These are phyloP conservation scores for Hericium rajendrae DNA, from an alignment of 768 basidiomycete genomes.

Conservation along the genomic window DNA sequence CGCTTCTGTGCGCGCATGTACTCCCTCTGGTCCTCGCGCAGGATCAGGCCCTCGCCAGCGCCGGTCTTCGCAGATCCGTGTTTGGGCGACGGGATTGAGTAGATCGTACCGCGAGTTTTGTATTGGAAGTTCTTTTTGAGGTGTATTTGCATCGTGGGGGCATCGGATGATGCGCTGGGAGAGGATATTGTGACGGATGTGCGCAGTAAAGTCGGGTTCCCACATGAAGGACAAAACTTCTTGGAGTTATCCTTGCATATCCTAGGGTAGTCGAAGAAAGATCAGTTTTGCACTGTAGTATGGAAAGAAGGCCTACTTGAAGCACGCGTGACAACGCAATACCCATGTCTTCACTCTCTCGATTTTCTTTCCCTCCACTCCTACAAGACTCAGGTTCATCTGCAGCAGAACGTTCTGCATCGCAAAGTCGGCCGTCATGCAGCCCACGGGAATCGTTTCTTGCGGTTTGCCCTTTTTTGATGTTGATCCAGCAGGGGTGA, in stretches of 20 bases:
- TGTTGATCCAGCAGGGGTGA: slow-evolving; percentile 51
- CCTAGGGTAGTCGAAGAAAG: slow-evolving; percentile 31
- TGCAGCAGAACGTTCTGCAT: slow-evolving; percentile 97
- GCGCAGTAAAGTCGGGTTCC: slow-evolving; percentile 83
- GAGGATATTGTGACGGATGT: slow-evolving; percentile 82
- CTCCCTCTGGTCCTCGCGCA: slow-evolving; percentile 88
- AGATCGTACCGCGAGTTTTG: slow-evolving; percentile 82
- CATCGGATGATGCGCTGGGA: slow-evolving; percentile 46
- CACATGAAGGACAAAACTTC: slow-evolving; percentile 97
- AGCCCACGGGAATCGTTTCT: slow-evolving; percentile 58
- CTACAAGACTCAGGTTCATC: slow-evolving; percentile 85
- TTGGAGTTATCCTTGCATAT: slow-evolving; percentile 92
- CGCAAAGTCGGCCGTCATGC: slow-evolving; percentile 98
- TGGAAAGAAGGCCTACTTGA: slow-evolving; percentile 68
- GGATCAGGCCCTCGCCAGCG: slow-evolving; percentile 70
- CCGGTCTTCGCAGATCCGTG: slow-evolving; percentile 81
- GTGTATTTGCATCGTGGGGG: slow-evolving; percentile 76
- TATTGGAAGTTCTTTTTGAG: slow-evolving; percentile 96
- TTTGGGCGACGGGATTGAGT: slow-evolving; percentile 86
- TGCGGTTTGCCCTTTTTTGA: slow-evolving; percentile 24
- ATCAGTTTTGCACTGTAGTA: background rate
- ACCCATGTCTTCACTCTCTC: slow-evolving; percentile 93
- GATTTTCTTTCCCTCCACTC: slow-evolving; percentile 85
- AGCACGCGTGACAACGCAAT: slow-evolving; percentile 94
- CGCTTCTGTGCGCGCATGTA: slow-evolving; percentile 77